Base-by-base conservation (phyloP, 1,284 basidiomycete species). In the Microbotryum lychnidis-dioicae region DNA sequence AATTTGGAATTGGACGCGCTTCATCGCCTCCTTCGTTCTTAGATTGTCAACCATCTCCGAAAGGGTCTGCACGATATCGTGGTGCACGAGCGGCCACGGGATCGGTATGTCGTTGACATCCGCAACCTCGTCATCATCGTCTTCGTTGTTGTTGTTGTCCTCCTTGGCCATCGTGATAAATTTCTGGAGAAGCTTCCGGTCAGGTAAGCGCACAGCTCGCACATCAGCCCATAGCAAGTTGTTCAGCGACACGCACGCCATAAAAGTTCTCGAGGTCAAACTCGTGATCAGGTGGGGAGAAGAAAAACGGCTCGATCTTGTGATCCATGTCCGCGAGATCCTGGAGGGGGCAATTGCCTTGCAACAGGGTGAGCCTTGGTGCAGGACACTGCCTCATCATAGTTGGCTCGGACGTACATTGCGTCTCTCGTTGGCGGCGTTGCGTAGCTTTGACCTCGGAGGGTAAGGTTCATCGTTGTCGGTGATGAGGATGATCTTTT, bases 271-370 rank as follows among this genome's bases (percentile, higher is more conserved):
- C 79, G 5, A 87, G 78, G 57, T 89, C 83, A 69, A 94, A 94
- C 0, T 80, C 78, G 55, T 84, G 84, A 8, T 84, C 81, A 4
- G 81, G 83, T 83, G 67, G 71, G 64, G 1, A 67, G 66, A 20
- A 98, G 76, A 97, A 96, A 76, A 93, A 97, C 0, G 94, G 91
- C 71, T 93, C 89, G 54, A 97, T 80, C 8, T 81, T 82, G 42
- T 90, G 85, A 0, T 91, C 90, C 8, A 87, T 82, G 73, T 90
- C 85, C 4, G 81, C 80, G 48, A 94, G 79, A 74, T 96, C 92
- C 89, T 91, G 71, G 54, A 48, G 7, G 46, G 23, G 29, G 31
- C 42, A 44, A 54, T 50, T 45, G 14, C 23, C 3, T 12, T 7
- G 2, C 27, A 10, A 37, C 20, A 33, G 21, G 37, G 37, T 42